Conservation (phyloP, 2,329 filamentous ascomycete species). For the Karstenula rhodostoma region DNA sequence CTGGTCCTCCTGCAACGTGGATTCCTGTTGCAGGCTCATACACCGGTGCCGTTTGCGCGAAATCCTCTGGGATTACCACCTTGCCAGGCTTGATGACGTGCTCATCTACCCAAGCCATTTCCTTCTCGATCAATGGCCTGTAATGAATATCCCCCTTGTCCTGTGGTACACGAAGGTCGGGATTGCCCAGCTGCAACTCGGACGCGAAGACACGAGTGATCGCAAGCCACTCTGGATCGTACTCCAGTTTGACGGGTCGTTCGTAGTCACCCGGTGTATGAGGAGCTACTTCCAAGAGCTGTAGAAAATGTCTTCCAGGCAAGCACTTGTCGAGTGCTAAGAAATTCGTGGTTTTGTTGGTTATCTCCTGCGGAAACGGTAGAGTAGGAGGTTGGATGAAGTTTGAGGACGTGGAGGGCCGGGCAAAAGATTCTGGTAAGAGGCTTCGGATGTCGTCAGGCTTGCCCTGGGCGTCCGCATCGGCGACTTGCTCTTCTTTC, state of each 20-base stretch:
- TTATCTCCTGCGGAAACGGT: slow-evolving; percentile 74
- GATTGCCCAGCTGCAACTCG: slow-evolving; percentile 65
- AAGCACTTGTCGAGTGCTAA: slow-evolving; percentile 92
- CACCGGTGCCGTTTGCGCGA: slow-evolving; percentile 76
- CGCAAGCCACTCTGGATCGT: slow-evolving; percentile 95
- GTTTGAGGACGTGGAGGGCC: slow-evolving; percentile 19
- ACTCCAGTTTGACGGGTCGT: slow-evolving; percentile 70
- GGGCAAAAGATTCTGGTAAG: slow-evolving; percentile 77
- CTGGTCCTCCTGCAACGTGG: slow-evolving; percentile 68
- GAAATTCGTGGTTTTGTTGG: slow-evolving; percentile 82
- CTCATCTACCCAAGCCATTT: slow-evolving; percentile 81
- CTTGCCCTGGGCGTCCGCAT: slow-evolving; percentile 50
- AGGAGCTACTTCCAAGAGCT: slow-evolving; percentile 68
- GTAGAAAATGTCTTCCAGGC: slow-evolving; percentile 80
- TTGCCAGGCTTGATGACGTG: slow-evolving; percentile 71
- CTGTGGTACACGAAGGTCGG: slow-evolving; percentile 59
- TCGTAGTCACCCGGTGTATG: slow-evolving; percentile 32
- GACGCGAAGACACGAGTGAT: slow-evolving; percentile 84
- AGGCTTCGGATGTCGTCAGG: slow-evolving; percentile 73
- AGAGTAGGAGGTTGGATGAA: slow-evolving; percentile 37
- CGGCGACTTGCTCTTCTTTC: neutral
- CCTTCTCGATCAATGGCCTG: slow-evolving; percentile 69
- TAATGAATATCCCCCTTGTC: slow-evolving; percentile 77
- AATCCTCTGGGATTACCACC: slow-evolving; percentile 79
- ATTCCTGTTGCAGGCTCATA: slow-evolving; percentile 68